Base-by-base conservation (phyloP, 1,139 yeast genomes). In the Kurtzmaniella quercitrusa region DNA sequence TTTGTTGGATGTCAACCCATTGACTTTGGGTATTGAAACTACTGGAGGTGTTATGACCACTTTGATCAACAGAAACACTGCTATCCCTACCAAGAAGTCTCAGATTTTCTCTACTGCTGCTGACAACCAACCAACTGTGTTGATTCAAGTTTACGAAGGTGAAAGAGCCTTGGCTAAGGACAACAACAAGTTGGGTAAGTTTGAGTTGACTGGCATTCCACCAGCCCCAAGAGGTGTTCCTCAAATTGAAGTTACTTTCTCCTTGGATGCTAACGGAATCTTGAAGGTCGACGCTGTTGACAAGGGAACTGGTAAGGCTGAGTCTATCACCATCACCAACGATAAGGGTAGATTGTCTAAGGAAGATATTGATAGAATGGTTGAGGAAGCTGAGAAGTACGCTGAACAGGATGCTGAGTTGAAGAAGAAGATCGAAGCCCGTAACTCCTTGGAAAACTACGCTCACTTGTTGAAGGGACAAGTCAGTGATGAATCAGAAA, bases 341-440 rank as follows among this genome's bases (percentile, higher is more conserved):
- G 98, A 93, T 70, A 90, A 91, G 80, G 97, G 97, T 62, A 87
- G 98, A 78, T 81, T 93, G 63, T 78, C 96, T 49, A 86, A 86
- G 73, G 95, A 88, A 51, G 95, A 88, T 49, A 88, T 88, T 58
- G 96, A 88, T 62, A 85, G 90, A 72, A 89, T 88, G 96, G 95
- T 88, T 57, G 89, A 84, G 68, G 96, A 89, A 66, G 96, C 95
- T 54, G 96, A 87, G 73, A 82, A 85, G 71, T 89, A 75, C 62
- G 95, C 95, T 55, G 84, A 83, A 62, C 91, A 88, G 72, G 96
- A 88, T 71, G 82, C 83, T 48, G 89, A 82, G 62, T 71, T 86
- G 48, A 85, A 86, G 70, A 81, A 79, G 54, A 86, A 82, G 78
- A 85, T 88, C 57, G 95, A 86, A 60, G 78, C 75, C 21, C 63